Evolutionary conservation across 2,329 filamentous ascomycete genomes (phyloP).

Genomic region (Ceratocystis smalleyi): DNA sequence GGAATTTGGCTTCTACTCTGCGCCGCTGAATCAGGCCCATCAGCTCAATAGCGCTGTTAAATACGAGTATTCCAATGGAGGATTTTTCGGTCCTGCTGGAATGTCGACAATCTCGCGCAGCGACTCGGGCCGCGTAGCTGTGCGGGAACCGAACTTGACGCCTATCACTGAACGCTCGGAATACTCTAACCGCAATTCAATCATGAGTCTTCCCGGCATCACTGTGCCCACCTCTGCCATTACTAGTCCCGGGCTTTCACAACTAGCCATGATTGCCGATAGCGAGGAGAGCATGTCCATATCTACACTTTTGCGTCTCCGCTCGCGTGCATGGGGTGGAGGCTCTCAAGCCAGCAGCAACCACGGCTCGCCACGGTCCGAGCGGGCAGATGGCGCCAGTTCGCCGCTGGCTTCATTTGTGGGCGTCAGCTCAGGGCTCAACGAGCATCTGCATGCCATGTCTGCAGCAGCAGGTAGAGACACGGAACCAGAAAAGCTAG

Average conservation of each 20-base stretch:
- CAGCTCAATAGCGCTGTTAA: conserved; percentile 31
- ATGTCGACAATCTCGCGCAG: conserved; percentile 40
- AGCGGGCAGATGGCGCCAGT: conserved; percentile 33
- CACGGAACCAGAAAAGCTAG: neutral
- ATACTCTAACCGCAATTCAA: conserved; percentile 85
- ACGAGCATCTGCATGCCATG: conserved; percentile 3
- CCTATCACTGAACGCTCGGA: conserved; percentile 93
- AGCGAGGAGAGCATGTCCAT: conserved; percentile 49
- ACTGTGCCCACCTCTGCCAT: conserved; percentile 28
- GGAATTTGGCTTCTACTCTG: conserved; percentile 91
- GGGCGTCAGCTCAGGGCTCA: conserved; percentile 11
- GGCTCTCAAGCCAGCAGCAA: conserved; percentile 57
- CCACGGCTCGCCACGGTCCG: conserved; percentile 36
- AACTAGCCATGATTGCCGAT: conserved; percentile 52
- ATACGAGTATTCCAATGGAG: conserved; percentile 58
- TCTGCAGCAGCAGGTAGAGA: neutral
- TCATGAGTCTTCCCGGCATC: conserved; percentile 56
- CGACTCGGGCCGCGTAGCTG: conserved; percentile 57
- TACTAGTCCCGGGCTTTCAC: conserved; percentile 58
- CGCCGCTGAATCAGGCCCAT: conserved; percentile 30
- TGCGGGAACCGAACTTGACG: conserved; percentile 79
- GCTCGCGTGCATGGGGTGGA: conserved; percentile 64
- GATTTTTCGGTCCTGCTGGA: conserved; percentile 71
- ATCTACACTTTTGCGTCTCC: conserved; percentile 55
- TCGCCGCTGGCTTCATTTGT: conserved; percentile 24